Conservation (phyloP, 108 stramenopile species). For the Craspedostauros australis region DNA sequence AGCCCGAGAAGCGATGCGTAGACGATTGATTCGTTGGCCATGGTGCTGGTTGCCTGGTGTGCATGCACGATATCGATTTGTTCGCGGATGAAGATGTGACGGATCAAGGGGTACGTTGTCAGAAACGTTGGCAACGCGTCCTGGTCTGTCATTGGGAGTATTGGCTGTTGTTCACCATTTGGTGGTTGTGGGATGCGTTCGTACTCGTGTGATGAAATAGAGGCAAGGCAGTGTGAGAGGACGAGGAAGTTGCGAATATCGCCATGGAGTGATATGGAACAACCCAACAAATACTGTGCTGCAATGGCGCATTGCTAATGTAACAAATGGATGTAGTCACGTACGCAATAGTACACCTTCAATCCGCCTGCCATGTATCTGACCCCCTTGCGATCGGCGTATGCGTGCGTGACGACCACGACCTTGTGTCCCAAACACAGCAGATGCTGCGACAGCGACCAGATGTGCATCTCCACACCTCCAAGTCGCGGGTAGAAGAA, state of each 20-base stretch:
- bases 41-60: conserved; percentile 91
- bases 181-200: too few species aligned
- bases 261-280: too few species aligned
- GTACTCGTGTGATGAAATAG: too few species aligned
- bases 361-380: conserved; percentile 88
- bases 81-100: conserved; percentile 89
- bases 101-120: conserved; percentile 78
- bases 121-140: conserved; percentile 88
- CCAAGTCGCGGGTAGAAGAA: conserved; percentile 97
- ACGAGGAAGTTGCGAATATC: too few species aligned
- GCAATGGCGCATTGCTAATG: too few species aligned
- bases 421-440: conserved; percentile 90
- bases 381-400: conserved; percentile 73
- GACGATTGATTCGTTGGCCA: conserved; percentile 83
- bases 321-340: too few species aligned
- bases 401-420: conserved; percentile 91
- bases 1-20: conserved; percentile 72
- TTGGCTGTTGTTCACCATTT: conserved; percentile 50
- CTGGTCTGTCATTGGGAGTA: conserved; percentile 88
- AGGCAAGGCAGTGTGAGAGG: too few species aligned
- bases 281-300: too few species aligned
- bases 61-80: conserved; percentile 91
- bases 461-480: conserved; percentile 98
- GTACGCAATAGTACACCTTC: conserved; percentile 91
- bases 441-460: conserved; percentile 87